These are phyloP conservation scores for Ophiostoma piceae DNA, from an alignment of 2,329 filamentous ascomycete species.

Conservation along the genomic window DNA sequence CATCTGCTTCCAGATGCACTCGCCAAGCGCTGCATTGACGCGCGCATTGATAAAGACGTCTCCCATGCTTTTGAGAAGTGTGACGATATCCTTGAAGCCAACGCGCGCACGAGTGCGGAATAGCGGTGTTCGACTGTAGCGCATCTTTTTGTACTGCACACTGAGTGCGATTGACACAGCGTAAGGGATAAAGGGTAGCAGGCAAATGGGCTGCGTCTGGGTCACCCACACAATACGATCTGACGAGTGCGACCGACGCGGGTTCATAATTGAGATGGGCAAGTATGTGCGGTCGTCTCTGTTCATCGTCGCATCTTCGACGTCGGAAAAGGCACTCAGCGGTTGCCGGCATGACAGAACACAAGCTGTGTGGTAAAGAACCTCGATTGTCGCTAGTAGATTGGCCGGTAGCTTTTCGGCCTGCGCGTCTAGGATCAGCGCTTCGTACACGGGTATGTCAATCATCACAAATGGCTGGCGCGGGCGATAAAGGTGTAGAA, in stretches of 20 bases:
- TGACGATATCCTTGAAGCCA: slow-evolving; percentile 51
- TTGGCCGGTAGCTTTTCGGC: slow-evolving; percentile 46
- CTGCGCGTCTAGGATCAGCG: slow-evolving; percentile 51
- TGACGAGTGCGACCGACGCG: slow-evolving; percentile 52
- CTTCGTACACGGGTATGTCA: slow-evolving; percentile 53
- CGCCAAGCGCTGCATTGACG: slow-evolving; percentile 49
- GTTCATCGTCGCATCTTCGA: slow-evolving; percentile 31
- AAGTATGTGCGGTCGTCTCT: slow-evolving; percentile 38
- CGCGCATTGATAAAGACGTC: slow-evolving; percentile 54
- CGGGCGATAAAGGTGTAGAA: slow-evolving; percentile 57
- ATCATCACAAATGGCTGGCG: slow-evolving; percentile 45
- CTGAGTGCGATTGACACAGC: slow-evolving; percentile 57
- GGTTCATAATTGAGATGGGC: slow-evolving; percentile 47
- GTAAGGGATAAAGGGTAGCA: slow-evolving; percentile 57
- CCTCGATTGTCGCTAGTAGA: slow-evolving; percentile 54
- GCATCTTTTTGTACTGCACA: slow-evolving; percentile 60
- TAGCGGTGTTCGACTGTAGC: slow-evolving; percentile 54
- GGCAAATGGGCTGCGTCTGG: slow-evolving; percentile 46
- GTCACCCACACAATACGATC: slow-evolving; percentile 54
- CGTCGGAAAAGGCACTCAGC: slow-evolving; percentile 32
- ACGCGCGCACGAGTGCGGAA: slow-evolving; percentile 52
- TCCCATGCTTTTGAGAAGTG: slow-evolving; percentile 48
- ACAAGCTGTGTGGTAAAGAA: slow-evolving; percentile 59
- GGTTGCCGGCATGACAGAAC: slow-evolving; percentile 57
- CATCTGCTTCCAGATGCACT: slow-evolving; percentile 52